Percentiles rank a stretch among this genome's conserved stretches.
Evolutionary conservation across 495 filamentous ascomycete species (phyloP).

Genomic region (Terfezia claveryi): DNA sequence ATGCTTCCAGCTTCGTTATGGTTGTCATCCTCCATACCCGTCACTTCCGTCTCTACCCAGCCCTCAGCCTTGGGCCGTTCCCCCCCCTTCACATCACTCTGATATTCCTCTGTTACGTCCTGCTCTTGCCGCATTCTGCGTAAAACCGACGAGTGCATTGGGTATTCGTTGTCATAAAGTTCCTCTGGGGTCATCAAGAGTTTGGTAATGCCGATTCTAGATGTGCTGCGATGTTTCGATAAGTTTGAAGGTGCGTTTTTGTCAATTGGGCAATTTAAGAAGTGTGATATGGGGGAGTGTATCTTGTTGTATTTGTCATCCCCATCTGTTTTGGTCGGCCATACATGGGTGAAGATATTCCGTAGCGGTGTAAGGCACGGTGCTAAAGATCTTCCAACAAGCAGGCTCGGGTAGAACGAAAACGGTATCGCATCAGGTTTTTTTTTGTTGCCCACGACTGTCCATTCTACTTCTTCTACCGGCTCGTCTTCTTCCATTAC

Average conservation of each 20-base stretch:
- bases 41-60: constrained; percentile 64
- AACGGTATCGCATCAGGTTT: constrained; percentile 17
- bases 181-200: constrained; percentile 50
- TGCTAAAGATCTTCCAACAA: constrained; percentile 39
- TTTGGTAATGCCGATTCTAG: constrained; percentile 55
- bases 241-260: constrained; percentile 25
- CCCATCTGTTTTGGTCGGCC: constrained; percentile 70
- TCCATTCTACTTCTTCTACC: neutral
- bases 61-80: constrained; percentile 33
- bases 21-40: constrained; percentile 38
- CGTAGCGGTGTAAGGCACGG: constrained; percentile 43
- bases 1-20: constrained; percentile 62
- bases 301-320: constrained; percentile 59
- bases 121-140: neutral
- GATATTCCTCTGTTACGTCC: constrained; percentile 1
- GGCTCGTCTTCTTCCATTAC: constrained; percentile 21
- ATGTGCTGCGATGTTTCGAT: constrained; percentile 37
- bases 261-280: constrained; percentile 48
- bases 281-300: constrained; percentile 60
- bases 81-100: constrained; percentile 20
- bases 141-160: constrained; percentile 49
- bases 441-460: constrained; percentile 24
- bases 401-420: constrained; percentile 49
- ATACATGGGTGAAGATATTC: constrained; percentile 67
- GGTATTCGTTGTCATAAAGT: constrained; percentile 59